Base-by-base conservation (phyloP, 805 yeast genomes). In the Metschnikowia noctiluminum region DNA sequence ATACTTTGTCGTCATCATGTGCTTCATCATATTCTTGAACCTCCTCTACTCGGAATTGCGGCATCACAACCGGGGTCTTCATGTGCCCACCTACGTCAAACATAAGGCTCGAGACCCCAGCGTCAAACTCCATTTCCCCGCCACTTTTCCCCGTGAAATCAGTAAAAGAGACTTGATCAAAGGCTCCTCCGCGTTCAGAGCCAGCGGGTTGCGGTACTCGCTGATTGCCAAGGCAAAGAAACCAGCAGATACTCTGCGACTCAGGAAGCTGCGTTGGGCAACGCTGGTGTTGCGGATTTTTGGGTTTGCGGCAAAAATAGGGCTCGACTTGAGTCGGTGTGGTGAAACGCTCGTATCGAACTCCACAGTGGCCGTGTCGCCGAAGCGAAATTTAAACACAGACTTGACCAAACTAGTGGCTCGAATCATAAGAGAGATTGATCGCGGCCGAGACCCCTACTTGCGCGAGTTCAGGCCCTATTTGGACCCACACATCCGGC, bases 401-500 rank as follows among this genome's bases (percentile, higher is more conserved):
- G 32, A 42, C 7, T 15, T 45, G 26, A 16, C 40, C 5, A 26
- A 28, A 16, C 27, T 48, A 13, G 45, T 53, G 28, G 27, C 16
- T 6, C 28, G 46, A 0, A 11, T 53, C 26, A 38, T 50, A 3
- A 30, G 36, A 11, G 57, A 53, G 26, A 44, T 48, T 34, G 51
- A 53, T 38, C 37, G 38, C 2, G 50, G 43, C 28, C 28, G 32
- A 7, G 53, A 54, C 28, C 44, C 41, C 1, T 54, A 53, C 35
- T 36, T 42, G 35, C 36, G 38, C 21, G 56, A 51, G 32, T 39
- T 52, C n/a, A 37, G 32, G 11, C 49, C 46, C 12, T 39, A 50
- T 12, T 40, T 54, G 14, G 48, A 37, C 28, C 44, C 48, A 26
- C 45, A 55, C 21, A 40, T 51, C 32, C 51, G 55, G 26, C 47